phyloP scores from a whole-genome alignment of 2,329 filamentous ascomycete genomes.

The Nemania sp. region DNA sequence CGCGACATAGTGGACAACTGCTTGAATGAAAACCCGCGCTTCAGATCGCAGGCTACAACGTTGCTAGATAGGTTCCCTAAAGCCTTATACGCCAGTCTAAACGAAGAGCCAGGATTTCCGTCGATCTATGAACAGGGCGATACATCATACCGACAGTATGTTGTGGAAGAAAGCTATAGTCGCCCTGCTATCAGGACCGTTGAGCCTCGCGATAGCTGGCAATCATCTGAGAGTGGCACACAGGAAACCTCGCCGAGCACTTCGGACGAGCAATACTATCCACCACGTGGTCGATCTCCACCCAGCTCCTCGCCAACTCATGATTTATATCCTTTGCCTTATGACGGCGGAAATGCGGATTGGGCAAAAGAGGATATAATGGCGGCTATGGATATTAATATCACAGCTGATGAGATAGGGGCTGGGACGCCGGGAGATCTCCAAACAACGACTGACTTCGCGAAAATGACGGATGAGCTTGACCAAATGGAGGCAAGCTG shows the following conservation, averaged over 20 bases:
- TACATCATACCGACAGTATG: constrained; percentile 45
- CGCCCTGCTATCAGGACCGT: constrained; percentile 45
- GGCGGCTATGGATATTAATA: no score
- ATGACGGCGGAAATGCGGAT: constrained; percentile 23
- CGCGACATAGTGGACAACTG: constrained; percentile 75
- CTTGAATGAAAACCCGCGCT: constrained; percentile 72
- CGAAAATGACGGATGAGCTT: constrained; percentile 30
- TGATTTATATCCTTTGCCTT: constrained; percentile 42
- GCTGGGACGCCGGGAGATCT: constrained; percentile 30
- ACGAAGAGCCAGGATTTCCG: constrained; percentile 35
- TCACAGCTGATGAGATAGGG: constrained; percentile 27
- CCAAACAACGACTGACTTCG: constrained; percentile 18
- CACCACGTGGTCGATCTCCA: constrained; percentile 56
- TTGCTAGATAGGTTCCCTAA: constrained; percentile 71
- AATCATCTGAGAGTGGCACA: constrained; percentile 44
- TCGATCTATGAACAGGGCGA: constrained; percentile 48
- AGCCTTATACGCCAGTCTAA: constrained; percentile 31
- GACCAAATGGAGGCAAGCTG: constrained; percentile 28
- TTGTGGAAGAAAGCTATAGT: constrained; percentile 41
- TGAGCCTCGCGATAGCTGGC: constrained; percentile 50
- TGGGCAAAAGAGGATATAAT: constrained; percentile 33
- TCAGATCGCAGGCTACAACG: constrained; percentile 71
- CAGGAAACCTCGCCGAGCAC: constrained; percentile 39
- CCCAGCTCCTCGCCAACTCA: constrained; percentile 53
- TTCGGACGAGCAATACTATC: constrained; percentile 48